Evolutionary conservation across 2,329 filamentous ascomycete genomes (phyloP).

Genomic region (Pyrenochaeta sp.): DNA sequence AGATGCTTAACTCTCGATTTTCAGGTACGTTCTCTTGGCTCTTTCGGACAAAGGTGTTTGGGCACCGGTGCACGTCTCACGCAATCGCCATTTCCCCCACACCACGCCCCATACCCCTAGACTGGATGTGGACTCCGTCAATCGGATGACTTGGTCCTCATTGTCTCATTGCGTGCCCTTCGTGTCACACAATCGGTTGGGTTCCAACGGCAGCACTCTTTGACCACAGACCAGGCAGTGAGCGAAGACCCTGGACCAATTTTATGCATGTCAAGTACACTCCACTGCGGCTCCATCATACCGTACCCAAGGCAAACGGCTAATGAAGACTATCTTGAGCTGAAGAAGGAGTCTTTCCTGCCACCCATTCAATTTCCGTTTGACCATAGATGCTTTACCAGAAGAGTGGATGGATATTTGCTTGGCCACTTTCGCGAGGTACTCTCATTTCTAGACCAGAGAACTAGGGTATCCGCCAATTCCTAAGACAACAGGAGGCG

Average conservation of each 20-base stretch:
- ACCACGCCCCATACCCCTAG: background rate
- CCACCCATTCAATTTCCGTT: background rate
- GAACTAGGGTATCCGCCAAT: background rate
- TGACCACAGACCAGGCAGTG: too few relatives aligned
- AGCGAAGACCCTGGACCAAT: too few relatives aligned
- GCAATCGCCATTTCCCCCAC: background rate
- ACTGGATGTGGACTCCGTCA: background rate
- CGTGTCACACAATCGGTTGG: too few relatives aligned
- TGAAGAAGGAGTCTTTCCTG: background rate
- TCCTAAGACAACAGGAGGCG: background rate
- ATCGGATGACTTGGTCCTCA: background rate
- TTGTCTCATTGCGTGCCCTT: background rate
- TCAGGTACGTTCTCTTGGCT: background rate
- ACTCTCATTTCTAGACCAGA: background rate
- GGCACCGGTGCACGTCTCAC: background rate
- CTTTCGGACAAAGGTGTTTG: background rate
- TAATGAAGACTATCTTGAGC: too few relatives aligned
- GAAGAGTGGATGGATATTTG: conserved; percentile 1
- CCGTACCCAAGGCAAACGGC: background rate
- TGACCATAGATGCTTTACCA: background rate
- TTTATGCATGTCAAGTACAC: too few relatives aligned
- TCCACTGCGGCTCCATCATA: background rate
- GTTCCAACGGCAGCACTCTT: too few relatives aligned
- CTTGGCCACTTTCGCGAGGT: background rate
- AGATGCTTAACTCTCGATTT: conserved; percentile 27